Conservation (phyloP, 2,329 filamentous ascomycete species). For the Paecilomyces sp. region DNA sequence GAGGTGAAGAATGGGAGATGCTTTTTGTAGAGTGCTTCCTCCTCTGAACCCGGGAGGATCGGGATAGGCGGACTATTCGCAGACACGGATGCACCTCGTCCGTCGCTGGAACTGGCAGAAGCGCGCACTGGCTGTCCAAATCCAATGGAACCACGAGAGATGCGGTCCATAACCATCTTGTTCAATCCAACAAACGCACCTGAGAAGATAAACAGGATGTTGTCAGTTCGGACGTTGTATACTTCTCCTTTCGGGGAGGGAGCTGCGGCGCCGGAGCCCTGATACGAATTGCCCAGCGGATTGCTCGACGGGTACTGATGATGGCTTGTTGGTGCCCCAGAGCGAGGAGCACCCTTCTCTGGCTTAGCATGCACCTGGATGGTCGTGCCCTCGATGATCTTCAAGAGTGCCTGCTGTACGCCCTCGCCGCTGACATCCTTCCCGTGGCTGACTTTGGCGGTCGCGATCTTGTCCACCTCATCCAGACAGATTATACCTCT, state of each 20-base stretch:
- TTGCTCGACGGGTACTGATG: constrained; percentile 28
- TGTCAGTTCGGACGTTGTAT: constrained; percentile 79
- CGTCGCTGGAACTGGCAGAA: constrained; percentile 23
- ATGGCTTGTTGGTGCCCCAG: constrained; percentile 27
- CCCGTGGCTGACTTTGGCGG: constrained; percentile 76
- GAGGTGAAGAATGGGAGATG: constrained; percentile 53
- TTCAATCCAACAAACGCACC: constrained; percentile 92
- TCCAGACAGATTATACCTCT: constrained; percentile 92
- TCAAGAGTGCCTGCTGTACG: constrained; percentile 89
- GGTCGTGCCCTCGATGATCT: constrained; percentile 93
- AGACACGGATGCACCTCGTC: constrained; percentile 14
- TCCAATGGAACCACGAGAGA: constrained; percentile 79
- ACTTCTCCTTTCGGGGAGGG: constrained; percentile 48
- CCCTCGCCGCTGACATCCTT: constrained; percentile 95
- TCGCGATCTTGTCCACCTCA: constrained; percentile 95
- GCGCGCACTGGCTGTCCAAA: constrained; percentile 77
- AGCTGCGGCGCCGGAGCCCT: constrained; percentile 17
- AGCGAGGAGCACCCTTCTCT: constrained; percentile 35
- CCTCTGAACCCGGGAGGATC: constrained; percentile 57
- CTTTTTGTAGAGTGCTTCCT: constrained; percentile 53
- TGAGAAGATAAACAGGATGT: constrained; percentile 95
- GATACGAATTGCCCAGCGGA: constrained; percentile 25
- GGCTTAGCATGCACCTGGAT: constrained; percentile 82
- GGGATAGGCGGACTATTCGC: constrained; percentile 37
- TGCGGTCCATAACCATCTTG: constrained; percentile 77